phyloP scores from a whole-genome alignment of 2,329 filamentous ascomycete species.

The Aspergillus sp. region DNA sequence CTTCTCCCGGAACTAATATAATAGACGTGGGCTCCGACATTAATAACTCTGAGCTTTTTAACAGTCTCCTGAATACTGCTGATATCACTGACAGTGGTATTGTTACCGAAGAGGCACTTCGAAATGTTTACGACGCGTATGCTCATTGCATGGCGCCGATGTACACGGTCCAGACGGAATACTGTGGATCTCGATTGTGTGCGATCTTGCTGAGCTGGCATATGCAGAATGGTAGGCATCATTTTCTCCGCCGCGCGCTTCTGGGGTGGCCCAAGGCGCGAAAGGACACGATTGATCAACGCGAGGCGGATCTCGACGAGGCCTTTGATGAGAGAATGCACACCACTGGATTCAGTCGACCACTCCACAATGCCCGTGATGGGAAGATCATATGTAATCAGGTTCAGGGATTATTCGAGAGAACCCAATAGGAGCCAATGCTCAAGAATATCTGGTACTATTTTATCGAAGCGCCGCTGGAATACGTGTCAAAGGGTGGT shows the following conservation, averaged over 20 bases:
- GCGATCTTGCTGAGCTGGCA: background rate
- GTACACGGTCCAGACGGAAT: background rate
- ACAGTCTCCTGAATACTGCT: background rate
- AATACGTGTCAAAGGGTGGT: background rate
- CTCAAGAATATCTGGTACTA: background rate
- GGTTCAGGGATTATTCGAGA: background rate
- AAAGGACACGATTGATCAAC: background rate
- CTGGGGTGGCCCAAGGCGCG: background rate
- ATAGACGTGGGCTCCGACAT: conserved; percentile 1
- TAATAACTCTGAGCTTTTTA: background rate
- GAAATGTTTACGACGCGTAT: background rate
- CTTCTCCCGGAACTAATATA: background rate
- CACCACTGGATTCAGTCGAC: background rate
- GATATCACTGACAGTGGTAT: background rate
- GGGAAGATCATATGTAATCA: background rate
- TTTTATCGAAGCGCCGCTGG: background rate
- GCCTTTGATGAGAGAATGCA: background rate
- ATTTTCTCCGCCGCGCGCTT: background rate
- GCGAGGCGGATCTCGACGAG: background rate
- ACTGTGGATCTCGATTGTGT: background rate
- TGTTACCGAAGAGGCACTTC: background rate
- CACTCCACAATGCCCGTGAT: background rate
- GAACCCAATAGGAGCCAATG: background rate
- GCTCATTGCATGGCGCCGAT: background rate
- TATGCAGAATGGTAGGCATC: background rate